A percentile compares a stretch with the other conserved stretches of the same genome.
phyloP scores from a whole-genome alignment of 2,329 filamentous ascomycete genomes.

The Dryadomyces quercivorus region DNA sequence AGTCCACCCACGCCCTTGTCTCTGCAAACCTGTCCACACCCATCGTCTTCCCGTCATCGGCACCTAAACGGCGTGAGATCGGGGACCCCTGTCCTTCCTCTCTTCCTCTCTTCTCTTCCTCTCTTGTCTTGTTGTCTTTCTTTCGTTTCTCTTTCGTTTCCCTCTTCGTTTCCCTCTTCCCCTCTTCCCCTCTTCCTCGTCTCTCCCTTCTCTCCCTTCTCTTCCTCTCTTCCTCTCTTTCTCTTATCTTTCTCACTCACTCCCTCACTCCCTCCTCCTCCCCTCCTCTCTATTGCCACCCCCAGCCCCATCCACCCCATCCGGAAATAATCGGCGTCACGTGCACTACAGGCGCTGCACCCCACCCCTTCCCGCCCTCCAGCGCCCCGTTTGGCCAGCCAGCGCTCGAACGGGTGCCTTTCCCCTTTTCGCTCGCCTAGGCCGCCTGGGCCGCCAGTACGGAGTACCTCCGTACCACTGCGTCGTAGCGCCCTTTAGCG shows the following conservation, averaged over 20 bases:
- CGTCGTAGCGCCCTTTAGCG: neutral
- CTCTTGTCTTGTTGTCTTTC: neutral
- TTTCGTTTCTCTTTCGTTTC: neutral
- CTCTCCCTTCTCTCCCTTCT: no score
- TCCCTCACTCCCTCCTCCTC: no score
- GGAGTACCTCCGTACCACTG: no score
- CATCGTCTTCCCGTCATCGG: neutral
- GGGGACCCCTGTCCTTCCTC: no score
- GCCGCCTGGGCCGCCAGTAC: neutral
- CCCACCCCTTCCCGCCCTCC: conserved; percentile 8
- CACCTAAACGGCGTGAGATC: neutral
- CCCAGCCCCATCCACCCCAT: neutral
- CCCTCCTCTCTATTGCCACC: neutral
- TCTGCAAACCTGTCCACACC: neutral
- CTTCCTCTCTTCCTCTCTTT: no score
- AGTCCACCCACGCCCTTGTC: neutral
- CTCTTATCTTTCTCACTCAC: no score
- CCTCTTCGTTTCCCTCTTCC: no score
- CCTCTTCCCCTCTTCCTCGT: no score
- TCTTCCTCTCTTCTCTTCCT: no score
- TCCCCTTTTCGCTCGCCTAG: conserved; percentile 9
- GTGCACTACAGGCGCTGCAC: conserved; percentile 9
- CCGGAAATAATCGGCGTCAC: conserved; percentile 6
- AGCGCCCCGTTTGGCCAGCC: conserved; percentile 9
- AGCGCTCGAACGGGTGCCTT: conserved; percentile 11